These are phyloP conservation scores for Darksidea phi DNA, from an alignment of 495 filamentous ascomycete genomes.

Conservation along the genomic window DNA sequence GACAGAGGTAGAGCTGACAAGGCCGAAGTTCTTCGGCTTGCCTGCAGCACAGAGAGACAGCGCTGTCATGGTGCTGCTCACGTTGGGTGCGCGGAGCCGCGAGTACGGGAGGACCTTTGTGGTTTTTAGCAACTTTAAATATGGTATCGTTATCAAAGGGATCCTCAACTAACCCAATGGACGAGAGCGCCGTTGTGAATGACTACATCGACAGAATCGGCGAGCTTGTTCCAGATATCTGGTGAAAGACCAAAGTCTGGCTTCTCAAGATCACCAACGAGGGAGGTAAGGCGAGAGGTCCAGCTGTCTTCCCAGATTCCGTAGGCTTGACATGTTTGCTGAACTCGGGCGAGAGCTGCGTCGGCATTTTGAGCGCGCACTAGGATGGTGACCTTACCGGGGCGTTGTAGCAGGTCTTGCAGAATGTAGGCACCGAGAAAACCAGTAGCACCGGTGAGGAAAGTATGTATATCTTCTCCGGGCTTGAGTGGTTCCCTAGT, in stretches of 20 bases:
- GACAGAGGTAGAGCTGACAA: slow-evolving; percentile 82
- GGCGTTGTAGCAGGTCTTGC: slow-evolving; percentile 64
- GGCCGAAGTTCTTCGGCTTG: slow-evolving; percentile 76
- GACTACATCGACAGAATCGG: slow-evolving; percentile 67
- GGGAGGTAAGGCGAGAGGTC: slow-evolving; percentile 59
- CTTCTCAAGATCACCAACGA: slow-evolving; percentile 71
- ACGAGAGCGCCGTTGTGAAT: slow-evolving; percentile 91
- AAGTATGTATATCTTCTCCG: slow-evolving; percentile 55
- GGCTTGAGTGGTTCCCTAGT: slow-evolving; percentile 43
- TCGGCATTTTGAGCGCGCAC: slow-evolving; percentile 65
- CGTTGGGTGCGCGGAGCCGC: slow-evolving; percentile 73
- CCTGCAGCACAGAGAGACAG: slow-evolving; percentile 72
- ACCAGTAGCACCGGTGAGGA: slow-evolving; percentile 89
- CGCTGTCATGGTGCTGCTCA: slow-evolving; percentile 74
- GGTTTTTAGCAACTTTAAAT: no score
- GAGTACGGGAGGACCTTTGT: slow-evolving; percentile 77
- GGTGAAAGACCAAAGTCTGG: slow-evolving; percentile 69
- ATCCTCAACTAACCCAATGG: no score
- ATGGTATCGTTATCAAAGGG: no score
- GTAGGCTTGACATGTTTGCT: slow-evolving; percentile 62
- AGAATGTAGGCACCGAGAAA: slow-evolving; percentile 86
- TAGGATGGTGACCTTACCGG: slow-evolving; percentile 68
- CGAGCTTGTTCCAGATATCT: slow-evolving; percentile 61
- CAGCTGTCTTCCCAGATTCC: slow-evolving; percentile 78
- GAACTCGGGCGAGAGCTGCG: slow-evolving; percentile 53